Evolutionary conservation across 495 filamentous ascomycete species (phyloP).

Genomic region (Aspergillus campestris): DNA sequence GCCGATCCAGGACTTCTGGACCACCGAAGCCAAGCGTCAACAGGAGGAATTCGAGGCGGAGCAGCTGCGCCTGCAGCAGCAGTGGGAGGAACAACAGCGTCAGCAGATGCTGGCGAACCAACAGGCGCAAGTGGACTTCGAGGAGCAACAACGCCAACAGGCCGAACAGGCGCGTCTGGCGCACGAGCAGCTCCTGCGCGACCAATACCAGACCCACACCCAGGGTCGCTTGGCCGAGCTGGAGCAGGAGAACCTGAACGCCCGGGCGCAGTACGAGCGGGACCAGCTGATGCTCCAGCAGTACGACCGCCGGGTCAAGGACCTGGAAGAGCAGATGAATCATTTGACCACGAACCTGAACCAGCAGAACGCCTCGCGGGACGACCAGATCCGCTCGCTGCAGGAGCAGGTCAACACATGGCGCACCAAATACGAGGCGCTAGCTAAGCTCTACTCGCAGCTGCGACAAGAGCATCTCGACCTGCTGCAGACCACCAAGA

Average conservation of each 20-base stretch:
- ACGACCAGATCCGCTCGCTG: constrained; percentile 85
- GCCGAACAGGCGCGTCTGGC: constrained; percentile 84
- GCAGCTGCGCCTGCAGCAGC: constrained; percentile 76
- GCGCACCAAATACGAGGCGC: constrained; percentile 91
- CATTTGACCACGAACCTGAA: constrained; percentile 76
- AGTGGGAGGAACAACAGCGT: constrained; percentile 65
- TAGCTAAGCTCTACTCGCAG: constrained; percentile 95
- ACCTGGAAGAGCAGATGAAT: constrained; percentile 76
- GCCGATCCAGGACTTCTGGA: constrained; percentile 97
- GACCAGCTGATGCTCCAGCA: constrained; percentile 95
- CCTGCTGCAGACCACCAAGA: constrained; percentile 88
- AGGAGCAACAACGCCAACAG: constrained; percentile 84
- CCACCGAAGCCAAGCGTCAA: constrained; percentile 78
- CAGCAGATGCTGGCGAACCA: constrained; percentile 73
- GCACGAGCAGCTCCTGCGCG: constrained; percentile 77
- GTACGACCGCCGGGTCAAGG: constrained; percentile 89
- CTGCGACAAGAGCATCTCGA: constrained; percentile 92
- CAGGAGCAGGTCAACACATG: constrained; percentile 96
- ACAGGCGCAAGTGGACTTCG: constrained; percentile 84
- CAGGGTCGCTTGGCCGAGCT: constrained; percentile 90
- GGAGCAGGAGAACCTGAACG: constrained; percentile 89
- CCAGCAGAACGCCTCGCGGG: constrained; percentile 78
- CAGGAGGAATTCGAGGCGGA: constrained; percentile 93
- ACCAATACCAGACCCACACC: constrained; percentile 85
- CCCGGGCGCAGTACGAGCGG: constrained; percentile 90